Evolutionary conservation across 306 rosid species (phyloP).

Genomic region (Styphnolobium japonicum): DNA sequence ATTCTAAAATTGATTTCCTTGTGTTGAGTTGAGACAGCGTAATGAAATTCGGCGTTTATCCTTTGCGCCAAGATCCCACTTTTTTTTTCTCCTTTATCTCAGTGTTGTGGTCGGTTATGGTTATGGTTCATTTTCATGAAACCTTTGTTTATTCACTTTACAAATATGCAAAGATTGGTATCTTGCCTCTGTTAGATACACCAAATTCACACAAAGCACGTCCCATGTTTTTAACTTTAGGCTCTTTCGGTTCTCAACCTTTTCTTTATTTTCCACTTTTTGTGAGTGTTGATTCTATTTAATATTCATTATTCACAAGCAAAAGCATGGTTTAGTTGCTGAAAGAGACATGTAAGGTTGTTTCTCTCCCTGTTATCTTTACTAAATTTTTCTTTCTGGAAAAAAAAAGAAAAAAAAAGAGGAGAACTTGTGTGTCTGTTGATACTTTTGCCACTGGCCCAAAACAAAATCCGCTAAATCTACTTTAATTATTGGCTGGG

Average conservation of each 20-base stretch:
- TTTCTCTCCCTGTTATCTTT: not conserved
- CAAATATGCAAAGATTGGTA: not conserved
- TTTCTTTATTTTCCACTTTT: not conserved
- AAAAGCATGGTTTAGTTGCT: not conserved
- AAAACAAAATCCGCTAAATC: not conserved
- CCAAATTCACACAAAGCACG: not conserved
- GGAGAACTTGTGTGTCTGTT: not conserved
- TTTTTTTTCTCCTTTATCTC: not conserved
- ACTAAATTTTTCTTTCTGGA: not conserved
- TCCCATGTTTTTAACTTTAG: slow-evolving; percentile 6
- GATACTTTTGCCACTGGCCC: not conserved
- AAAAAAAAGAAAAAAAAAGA: no score
- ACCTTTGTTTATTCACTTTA: not conserved
- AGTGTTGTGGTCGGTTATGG: not conserved
- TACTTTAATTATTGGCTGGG: not conserved
- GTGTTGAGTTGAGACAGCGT: not conserved
- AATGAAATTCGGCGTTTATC: not conserved
- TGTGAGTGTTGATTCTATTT: not conserved
- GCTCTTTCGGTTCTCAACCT: not conserved
- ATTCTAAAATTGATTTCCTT: not conserved
- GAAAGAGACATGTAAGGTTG: not conserved
- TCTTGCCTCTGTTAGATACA: not conserved
- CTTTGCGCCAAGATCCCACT: not conserved
- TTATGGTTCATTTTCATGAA: not conserved
- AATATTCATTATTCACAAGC: not conserved